Evolutionary conservation across 2,329 filamentous ascomycete species (phyloP), one percentile per base, ranked within the genome.

Genomic region (Ophiostoma himal-ulmi): DNA sequence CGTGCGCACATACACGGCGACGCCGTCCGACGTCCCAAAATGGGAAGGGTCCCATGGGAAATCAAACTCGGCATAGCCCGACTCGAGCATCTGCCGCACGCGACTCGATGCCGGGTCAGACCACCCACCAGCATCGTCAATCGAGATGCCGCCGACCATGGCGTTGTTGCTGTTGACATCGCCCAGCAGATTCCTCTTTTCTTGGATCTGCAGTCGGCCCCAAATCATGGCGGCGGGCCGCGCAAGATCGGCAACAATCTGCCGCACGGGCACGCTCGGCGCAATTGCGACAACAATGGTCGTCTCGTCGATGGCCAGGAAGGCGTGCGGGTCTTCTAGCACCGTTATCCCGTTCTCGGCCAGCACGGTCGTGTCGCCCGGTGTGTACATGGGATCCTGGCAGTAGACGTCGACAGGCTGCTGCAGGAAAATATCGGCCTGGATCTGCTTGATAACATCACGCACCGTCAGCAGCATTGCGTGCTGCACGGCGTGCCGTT

Each of bases 201-300:
- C 34, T 8, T 62, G 48, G 10, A 34, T 7, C 54, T 14, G 54
- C 54, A 69, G 41, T 2, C 48, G 72, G 13, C 67, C 68, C 74
- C 76, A 78, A 13, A 79, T 74, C 69, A 80, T 76, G 0, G 75
- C 75, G 2, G 73, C 76, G 1, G 79, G 79, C 1, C 76, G 75
- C 1, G 77, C 76, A 13, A 80, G 72, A 62, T 80, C 78, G 64
- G 76, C 74, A 7, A 79, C 71, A 48, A 79, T 76, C 69, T 79
- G 77, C 65, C 75, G 75, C 4, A 79, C 74, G 3, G 78, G 77
- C 4, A 76, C 72, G 34, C 75, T 74, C 1, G 77, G 74, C 14
- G 39, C 39, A 26, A 79, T 70, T 4, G 76, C 74, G 22, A 80
- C 67, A 10, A 80, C 74, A 5, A 79, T 62, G 26, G 68, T 77